Conservation (phyloP, 768 basidiomycete species). For the Hypholoma sublateritium region DNA sequence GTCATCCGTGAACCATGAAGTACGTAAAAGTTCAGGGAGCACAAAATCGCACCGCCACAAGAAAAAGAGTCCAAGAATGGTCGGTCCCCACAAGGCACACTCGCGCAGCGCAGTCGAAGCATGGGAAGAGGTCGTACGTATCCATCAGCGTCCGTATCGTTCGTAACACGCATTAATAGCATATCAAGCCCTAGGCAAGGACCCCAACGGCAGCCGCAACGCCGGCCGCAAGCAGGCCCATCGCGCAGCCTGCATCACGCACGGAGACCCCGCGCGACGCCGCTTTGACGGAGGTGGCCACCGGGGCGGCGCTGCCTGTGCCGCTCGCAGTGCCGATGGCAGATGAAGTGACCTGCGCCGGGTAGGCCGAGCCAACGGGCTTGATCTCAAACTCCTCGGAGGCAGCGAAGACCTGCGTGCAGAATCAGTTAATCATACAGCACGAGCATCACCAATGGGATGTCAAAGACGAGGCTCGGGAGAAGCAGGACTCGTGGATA, state of each 20-base stretch:
- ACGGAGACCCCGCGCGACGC: background rate
- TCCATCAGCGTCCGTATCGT: no score
- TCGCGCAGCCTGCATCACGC: background rate
- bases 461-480: no score
- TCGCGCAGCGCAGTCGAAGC: no score
- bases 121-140: no score
- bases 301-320: constrained; percentile 2
- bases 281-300: background rate
- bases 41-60: no score
- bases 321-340: constrained; percentile 22
- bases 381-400: constrained; percentile 63
- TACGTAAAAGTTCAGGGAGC: no score
- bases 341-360: constrained; percentile 33
- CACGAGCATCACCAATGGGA: background rate
- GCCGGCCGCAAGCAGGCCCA: background rate
- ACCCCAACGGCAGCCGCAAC: background rate
- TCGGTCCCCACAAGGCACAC: no score
- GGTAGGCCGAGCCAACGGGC: constrained; percentile 52
- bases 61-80: no score
- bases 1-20: no score
- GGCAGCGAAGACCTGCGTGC: constrained; percentile 50
- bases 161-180: no score
- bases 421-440: background rate
- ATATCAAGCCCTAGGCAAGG: no score
- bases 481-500: no score